Percentiles rank a stretch among this genome's conserved stretches.
Evolutionary conservation across 2,329 filamentous ascomycete species (phyloP).

Genomic region (Penicillium verrucosum): DNA sequence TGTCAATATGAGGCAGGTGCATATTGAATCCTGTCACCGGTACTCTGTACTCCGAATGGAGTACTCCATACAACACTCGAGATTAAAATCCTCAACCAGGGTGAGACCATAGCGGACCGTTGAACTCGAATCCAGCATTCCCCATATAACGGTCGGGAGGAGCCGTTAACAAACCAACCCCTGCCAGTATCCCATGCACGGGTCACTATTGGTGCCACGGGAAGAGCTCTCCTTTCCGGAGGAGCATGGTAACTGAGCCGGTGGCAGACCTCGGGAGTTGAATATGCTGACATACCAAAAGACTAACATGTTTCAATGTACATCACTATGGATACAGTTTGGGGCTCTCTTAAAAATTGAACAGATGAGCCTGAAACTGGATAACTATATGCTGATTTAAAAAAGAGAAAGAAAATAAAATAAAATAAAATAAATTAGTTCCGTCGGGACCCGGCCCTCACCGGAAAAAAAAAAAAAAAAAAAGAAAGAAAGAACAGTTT

Average conservation of each 20-base stretch:
- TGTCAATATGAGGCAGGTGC: neutral
- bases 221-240: neutral
- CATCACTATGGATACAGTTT: neutral
- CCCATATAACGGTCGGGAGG: conserved; percentile 23
- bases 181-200: conserved; percentile 1
- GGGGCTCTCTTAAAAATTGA: neutral
- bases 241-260: neutral
- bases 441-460: neutral
- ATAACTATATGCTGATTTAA: no score
- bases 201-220: neutral
- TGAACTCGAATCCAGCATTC: neutral
- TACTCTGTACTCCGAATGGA: neutral
- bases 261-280: neutral
- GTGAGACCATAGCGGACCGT: conserved; percentile 18
- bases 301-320: neutral
- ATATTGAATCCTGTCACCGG: neutral
- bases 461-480: neutral
- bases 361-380: neutral
- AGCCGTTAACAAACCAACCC: conserved; percentile 9
- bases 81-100: neutral
- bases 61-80: neutral
- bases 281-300: neutral
- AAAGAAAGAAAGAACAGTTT: neutral
- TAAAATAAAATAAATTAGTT: neutral
- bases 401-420: neutral